Conservation (phyloP, 768 basidiomycete species). For the Kwoniella heveanensis region DNA sequence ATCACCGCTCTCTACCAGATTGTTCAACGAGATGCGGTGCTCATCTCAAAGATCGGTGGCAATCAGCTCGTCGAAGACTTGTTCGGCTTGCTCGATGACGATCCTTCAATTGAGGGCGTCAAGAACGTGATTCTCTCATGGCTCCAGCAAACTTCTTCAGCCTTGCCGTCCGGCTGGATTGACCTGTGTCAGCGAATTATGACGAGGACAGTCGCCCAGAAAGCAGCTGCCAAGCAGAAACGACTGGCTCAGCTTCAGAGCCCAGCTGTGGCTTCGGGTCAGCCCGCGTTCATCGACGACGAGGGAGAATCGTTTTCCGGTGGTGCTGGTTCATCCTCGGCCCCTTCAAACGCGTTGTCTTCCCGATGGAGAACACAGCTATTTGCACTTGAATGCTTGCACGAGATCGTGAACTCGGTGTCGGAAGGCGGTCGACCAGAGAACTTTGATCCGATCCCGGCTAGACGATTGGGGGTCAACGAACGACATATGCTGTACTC, state of each 20-base stretch:
- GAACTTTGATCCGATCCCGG: conserved; percentile 77
- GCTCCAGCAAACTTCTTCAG: conserved; percentile 89
- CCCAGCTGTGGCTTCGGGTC: conserved; percentile 9
- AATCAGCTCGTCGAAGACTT: conserved; percentile 91
- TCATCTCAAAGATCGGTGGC: conserved; percentile 90
- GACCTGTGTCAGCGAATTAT: conserved; percentile 96
- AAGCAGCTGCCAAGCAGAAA: conserved; percentile 58
- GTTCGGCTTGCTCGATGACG: conserved; percentile 92
- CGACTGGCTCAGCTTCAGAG: conserved; percentile 11
- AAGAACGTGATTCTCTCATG: conserved; percentile 89
- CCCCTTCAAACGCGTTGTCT: conserved; percentile 34
- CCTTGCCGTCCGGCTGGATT: conserved; percentile 96
- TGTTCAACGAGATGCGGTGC: conserved; percentile 88
- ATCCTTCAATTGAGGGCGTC: conserved; percentile 89
- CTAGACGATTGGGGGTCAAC: conserved; percentile 54
- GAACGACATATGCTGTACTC: conserved; percentile 70
- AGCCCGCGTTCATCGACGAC: conserved; percentile 69
- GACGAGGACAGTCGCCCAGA: conserved; percentile 85
- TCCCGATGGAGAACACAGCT: conserved; percentile 96
- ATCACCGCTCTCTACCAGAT: conserved; percentile 97
- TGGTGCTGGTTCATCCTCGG: conserved; percentile 25
- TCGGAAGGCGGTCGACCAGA: conserved; percentile 72
- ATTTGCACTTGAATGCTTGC: conserved; percentile 89
- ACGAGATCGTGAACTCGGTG: conserved; percentile 80
- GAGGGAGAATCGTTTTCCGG: conserved; percentile 79